A percentile compares a stretch with the other conserved stretches of the same genome.
Conservation (phyloP, 805 yeast species). For the Saturnispora dispora region DNA sequence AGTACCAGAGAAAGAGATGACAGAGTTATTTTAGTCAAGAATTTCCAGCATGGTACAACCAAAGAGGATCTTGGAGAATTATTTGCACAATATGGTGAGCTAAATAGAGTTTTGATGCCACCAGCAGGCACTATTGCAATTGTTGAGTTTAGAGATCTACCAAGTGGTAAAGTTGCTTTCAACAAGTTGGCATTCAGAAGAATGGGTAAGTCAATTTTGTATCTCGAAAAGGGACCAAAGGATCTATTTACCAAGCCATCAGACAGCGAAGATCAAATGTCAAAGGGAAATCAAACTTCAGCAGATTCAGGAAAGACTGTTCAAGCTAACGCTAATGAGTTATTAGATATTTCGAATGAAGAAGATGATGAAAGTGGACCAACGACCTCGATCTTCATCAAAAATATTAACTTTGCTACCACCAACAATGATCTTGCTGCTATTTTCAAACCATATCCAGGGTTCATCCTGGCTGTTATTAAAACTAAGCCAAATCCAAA, state of each 20-base stretch:
- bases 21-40: conserved; percentile 71
- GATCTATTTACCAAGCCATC: conserved; percentile 64
- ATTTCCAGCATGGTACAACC: conserved; percentile 83
- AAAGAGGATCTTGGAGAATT: conserved; percentile 72
- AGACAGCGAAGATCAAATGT: conserved; percentile 22
- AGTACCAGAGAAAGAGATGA: conserved; percentile 67
- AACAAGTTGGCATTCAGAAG: conserved; percentile 79
- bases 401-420: conserved; percentile 84
- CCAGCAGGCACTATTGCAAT: conserved; percentile 95
- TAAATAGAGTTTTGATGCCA: conserved; percentile 81
- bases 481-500: conserved; percentile 85
- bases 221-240: conserved; percentile 90
- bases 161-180: conserved; percentile 85
- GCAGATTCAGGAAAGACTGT: conserved; percentile 33
- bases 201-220: conserved; percentile 77
- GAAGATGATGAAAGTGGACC: conserved; percentile 47
- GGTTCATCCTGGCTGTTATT: conserved; percentile 74
- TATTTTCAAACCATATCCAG: conserved; percentile 61
- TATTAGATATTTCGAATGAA: conserved; percentile 23
- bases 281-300: conserved; percentile 18
- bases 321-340: conserved; percentile 36
- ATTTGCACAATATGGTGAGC: conserved; percentile 70
- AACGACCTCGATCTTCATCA: conserved; percentile 81
- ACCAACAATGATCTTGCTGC: conserved; percentile 46
- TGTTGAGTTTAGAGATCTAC: conserved; percentile 74